Evolutionary conservation across 2,329 filamentous ascomycete species (phyloP), one percentile per base, ranked within the genome.

Genomic region (Fusarium anthophilum): DNA sequence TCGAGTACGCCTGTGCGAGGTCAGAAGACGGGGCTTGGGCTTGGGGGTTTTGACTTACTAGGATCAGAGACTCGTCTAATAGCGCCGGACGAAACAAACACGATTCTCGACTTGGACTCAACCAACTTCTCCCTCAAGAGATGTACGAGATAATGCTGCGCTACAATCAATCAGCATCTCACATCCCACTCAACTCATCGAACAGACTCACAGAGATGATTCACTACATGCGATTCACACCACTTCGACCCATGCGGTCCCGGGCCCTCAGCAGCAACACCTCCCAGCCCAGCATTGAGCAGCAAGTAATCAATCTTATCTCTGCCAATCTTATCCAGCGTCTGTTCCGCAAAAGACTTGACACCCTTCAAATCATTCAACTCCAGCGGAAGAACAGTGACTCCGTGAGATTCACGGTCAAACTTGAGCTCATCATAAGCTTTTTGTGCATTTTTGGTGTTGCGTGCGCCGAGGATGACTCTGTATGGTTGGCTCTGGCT

Each of bases 101-200:
- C 83, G 47, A 89, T 80, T 44, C 87, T 84, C 2, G 86, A 82
- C 56, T 81, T 82, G 37, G 86, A 87, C 8, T 81, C 79, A 8
- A 85, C 82, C 22, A 89, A 72, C 74, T 87, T 88, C 26, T 87
- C 83, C 7, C 82, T 82, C 35, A 89, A 77, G 7, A 88, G 79
- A 70, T 89, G 87, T 1, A 83, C 78, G 2, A 89, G 82, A 63
- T 89, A 89, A 74, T 89, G 87, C 63, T 89, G 87, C 9, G 87
- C 87, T 89, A 58, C 38, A 24, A 15, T 7, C 20, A 15, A 53
- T 76, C 18, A 79, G 74, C 20, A 24, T 17, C 50, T 37, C 48
- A 20, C 9, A 20, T 8, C 7, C 7, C 11, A 11, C 9, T 14
- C 13, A 14, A 32, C n/a, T 51, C 30, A 14, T 2, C 3, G 7